Percentiles rank a stretch among this genome's conserved stretches.
These are phyloP conservation scores for Gaillardinia entomophila DNA, from an alignment of 805 yeast genomes.

Conservation along the genomic window DNA sequence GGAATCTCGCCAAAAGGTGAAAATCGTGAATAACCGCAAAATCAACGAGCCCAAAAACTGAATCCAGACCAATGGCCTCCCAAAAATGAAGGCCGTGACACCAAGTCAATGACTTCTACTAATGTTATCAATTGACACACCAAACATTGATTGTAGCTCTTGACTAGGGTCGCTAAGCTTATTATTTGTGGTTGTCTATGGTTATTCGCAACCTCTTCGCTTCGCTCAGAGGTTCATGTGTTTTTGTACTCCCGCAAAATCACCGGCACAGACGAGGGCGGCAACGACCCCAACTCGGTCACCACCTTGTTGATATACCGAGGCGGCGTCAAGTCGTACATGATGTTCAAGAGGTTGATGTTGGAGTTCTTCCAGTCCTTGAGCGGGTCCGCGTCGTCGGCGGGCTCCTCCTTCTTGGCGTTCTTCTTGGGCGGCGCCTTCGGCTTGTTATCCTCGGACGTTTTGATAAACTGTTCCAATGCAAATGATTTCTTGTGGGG, in stretches of 20 bases:
- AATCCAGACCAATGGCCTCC: too few relatives aligned
- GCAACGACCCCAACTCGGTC: conserved; percentile 93
- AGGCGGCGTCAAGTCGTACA: conserved; percentile 94
- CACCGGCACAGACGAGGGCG: conserved; percentile 98
- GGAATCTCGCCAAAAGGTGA: too few relatives aligned
- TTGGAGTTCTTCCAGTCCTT: conserved; percentile 59
- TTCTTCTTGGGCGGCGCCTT: conserved; percentile 5
- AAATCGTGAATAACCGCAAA: too few relatives aligned
- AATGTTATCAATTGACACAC: too few relatives aligned
- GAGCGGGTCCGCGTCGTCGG: conserved; percentile 35
- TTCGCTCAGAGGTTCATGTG: too few relatives aligned
- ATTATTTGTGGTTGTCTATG: too few relatives aligned
- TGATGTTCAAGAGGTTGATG: conserved; percentile 71
- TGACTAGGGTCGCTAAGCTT: too few relatives aligned
- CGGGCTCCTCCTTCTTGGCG: conserved; percentile 1
- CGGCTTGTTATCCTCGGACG: conserved; percentile 27
- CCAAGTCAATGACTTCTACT: too few relatives aligned
- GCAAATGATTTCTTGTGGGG: conserved; percentile 57
- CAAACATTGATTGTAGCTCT: too few relatives aligned
- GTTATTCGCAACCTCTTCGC: too few relatives aligned
- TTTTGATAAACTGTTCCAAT: conserved; percentile 53
- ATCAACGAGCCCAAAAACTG: too few relatives aligned
- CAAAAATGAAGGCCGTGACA: too few relatives aligned
- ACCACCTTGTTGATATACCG: conserved; percentile 89
- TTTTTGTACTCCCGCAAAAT: conserved; percentile 86